Base-by-base conservation (phyloP, 2,329 filamentous ascomycete species). In the Didymella arachidicola region DNA sequence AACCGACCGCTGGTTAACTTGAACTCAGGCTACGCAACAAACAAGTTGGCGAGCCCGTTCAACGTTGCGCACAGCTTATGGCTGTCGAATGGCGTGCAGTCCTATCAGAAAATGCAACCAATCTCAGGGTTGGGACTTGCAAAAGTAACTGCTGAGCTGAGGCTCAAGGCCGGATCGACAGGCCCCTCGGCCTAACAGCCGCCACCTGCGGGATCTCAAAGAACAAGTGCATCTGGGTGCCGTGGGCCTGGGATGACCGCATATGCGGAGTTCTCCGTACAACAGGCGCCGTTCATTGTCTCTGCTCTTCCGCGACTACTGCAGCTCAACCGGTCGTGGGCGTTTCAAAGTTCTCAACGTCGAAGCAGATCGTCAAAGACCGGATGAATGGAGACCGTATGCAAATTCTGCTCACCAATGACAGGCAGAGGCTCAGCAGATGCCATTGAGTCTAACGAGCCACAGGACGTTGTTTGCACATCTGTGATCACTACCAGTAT, bases 171-270 rank as follows among this genome's bases (percentile, higher is more conserved):
- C 50, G 50, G 56, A 54, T 59, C 56, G 56, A 54, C 56, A 46
- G 45, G 45, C 39, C 48, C 48, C 41, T 59, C 19, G 32, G 38
- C 38, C 34, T 50, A 59, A 41, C 46, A 50, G 34, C 56, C 45
- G 50, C 56, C 45, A 54, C 56, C 56, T 54, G 56, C 56, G 56
- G 56, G 56, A 59, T 59, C 56, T 59, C 50, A 46, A 36, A 44
- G 34, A 38, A 43, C 48, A 58, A 52, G 55, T 25, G 48, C 43
- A 52, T 50, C 26, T 53, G 49, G 49, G 50, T 49, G 45, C 56
- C 56, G 34, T 50, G 41, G 50, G 39, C 34, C 46, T 59, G 56
- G 56, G 22, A 51, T 50, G 51, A 54, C 41, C 36, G 44, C 44
- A 49, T 54, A 46, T 38, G 32, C 56, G 56, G 56, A 59, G 50